A percentile compares a stretch with the other conserved stretches of the same genome.
These are phyloP conservation scores for Coemansia sp. DNA, from an alignment of 192 early-diverging fungal genomes.

Conservation along the genomic window DNA sequence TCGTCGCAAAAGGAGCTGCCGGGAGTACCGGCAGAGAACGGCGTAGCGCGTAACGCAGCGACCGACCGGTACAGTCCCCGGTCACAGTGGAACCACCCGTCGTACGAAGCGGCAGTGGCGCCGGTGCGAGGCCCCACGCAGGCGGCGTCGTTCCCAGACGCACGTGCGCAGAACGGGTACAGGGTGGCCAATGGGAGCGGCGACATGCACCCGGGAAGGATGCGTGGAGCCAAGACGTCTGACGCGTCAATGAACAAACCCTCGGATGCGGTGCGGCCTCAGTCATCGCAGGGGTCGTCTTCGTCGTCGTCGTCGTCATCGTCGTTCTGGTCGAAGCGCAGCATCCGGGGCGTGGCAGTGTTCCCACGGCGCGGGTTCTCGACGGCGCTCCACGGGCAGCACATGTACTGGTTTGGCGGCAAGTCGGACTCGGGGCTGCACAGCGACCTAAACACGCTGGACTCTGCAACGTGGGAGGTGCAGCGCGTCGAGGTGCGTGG, in stretches of 20 bases:
- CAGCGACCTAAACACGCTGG: conserved; percentile 43
- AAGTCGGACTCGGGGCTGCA: conserved; percentile 33
- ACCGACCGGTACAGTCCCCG: background rate
- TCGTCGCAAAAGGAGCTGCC: background rate
- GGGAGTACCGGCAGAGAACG: background rate
- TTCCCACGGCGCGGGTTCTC: conserved; percentile 55
- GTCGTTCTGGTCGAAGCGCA: conserved; percentile 46
- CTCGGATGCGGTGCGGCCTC: background rate
- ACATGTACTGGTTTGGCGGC: conserved; percentile 50
- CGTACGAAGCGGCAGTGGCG: background rate
- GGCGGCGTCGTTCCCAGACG: conserved; percentile 27
- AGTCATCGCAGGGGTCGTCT: background rate
- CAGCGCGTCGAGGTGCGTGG: conserved; percentile 24
- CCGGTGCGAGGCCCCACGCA: conserved; percentile 4
- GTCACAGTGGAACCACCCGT: conserved; percentile 2
- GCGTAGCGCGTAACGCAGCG: background rate
- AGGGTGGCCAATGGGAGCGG: background rate
- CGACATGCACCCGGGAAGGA: background rate
- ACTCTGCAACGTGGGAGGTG: conserved; percentile 42
- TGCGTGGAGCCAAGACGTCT: background rate
- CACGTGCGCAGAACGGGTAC: conserved; percentile 12
- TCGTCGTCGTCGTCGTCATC: background rate
- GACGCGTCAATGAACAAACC: background rate
- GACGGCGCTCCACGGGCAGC: conserved; percentile 34
- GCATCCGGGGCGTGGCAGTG: conserved; percentile 19